Conservation (phyloP, 176 grass and related monocot genomes). For the Avena eriantha region DNA sequence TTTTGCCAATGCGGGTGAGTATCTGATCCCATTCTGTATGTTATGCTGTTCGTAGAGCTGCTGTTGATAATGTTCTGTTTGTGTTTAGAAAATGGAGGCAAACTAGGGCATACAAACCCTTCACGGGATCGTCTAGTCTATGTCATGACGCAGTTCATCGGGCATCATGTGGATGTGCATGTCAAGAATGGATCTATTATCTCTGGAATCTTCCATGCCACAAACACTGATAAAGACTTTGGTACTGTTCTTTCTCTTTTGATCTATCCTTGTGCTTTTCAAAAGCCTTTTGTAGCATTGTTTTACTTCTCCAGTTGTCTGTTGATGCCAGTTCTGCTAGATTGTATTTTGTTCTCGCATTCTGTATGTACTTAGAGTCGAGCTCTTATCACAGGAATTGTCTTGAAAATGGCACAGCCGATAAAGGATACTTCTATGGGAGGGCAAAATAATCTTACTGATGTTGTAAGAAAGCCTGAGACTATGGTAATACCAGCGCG, state of each 20-base stretch:
- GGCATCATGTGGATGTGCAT: slow-evolving; percentile 83
- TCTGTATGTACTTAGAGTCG: slow-evolving; percentile 37
- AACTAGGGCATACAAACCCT: slow-evolving; percentile 53
- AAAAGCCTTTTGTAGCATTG: not conserved
- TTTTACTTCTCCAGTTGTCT: not conserved
- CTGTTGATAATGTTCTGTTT: slow-evolving; percentile 46
- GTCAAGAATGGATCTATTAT: slow-evolving; percentile 95
- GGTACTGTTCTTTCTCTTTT: slow-evolving; percentile 53
- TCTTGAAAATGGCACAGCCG: slow-evolving; percentile 95
- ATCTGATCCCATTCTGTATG: slow-evolving; percentile 17
- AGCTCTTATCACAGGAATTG: slow-evolving; percentile 59
- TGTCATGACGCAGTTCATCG: slow-evolving; percentile 74
- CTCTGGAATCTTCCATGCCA: slow-evolving; percentile 94
- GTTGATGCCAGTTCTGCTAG: not conserved
- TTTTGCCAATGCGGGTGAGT: slow-evolving; percentile 52
- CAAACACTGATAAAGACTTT: slow-evolving; percentile 88
- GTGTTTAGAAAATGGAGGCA: slow-evolving; percentile 65
- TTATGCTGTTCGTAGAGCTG: slow-evolving; percentile 20
- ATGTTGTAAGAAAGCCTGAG: slow-evolving; percentile 71
- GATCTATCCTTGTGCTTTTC: slow-evolving; percentile 19
- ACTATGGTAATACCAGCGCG: slow-evolving; percentile 85
- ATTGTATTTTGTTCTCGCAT: slow-evolving; percentile 6
- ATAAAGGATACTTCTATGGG: slow-evolving; percentile 67
- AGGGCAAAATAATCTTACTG: slow-evolving; percentile 56
- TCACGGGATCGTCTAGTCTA: slow-evolving; percentile 81